phyloP scores from a whole-genome alignment of 2,329 filamentous ascomycete genomes.

The Pestalotiopsis sp. region DNA sequence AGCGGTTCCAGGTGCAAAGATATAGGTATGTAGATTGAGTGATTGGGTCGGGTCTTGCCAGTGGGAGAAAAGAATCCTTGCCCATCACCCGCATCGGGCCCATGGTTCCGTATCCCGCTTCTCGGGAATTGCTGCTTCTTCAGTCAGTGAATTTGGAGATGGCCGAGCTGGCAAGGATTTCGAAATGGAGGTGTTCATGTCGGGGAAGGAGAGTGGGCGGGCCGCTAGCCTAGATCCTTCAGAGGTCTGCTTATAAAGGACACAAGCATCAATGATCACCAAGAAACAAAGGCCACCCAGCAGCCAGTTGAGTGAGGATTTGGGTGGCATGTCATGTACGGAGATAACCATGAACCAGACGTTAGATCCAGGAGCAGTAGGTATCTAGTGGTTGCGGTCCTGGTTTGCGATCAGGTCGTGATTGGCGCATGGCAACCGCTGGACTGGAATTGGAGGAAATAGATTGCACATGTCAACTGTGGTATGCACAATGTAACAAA shows the following conservation, averaged over 20 bases:
- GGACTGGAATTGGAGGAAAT: not conserved
- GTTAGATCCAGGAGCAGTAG: not conserved
- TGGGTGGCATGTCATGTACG: not conserved
- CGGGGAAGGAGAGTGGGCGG: not conserved
- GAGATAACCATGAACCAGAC: not conserved
- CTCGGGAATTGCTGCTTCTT: not conserved
- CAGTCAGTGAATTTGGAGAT: not conserved
- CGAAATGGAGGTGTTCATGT: not conserved
- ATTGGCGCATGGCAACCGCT: not conserved
- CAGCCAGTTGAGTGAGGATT: too few species aligned
- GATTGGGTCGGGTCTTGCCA: not conserved
- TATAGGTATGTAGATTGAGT: not conserved
- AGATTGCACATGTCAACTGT: not conserved
- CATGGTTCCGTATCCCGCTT: not conserved
- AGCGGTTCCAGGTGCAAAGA: not conserved
- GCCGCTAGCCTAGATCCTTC: not conserved
- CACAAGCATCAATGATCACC: not conserved
- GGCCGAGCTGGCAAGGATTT: not conserved
- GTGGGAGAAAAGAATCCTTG: not conserved
- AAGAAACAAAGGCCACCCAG: not conserved
- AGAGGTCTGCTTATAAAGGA: not conserved
- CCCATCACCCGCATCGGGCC: not conserved
- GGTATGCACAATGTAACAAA: not conserved
- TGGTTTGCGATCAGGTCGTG: not conserved
- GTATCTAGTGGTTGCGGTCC: not conserved